Evolutionary conservation across 805 yeast species (phyloP).

Genomic region (Saccharomyces paradoxus): DNA sequence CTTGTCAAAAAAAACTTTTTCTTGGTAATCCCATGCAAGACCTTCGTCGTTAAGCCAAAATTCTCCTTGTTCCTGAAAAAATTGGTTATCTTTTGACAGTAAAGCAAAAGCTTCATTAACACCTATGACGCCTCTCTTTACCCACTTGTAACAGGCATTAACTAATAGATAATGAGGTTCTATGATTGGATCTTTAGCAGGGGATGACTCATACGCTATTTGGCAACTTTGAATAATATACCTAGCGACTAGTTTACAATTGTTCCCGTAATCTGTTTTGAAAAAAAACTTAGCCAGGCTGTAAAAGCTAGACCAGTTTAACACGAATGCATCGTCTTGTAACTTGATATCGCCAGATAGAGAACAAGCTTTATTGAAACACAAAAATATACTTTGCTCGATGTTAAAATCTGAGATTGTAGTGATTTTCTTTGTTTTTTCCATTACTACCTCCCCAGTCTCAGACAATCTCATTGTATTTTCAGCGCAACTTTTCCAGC

Average conservation of each 20-base stretch:
- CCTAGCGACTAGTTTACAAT: constrained; percentile 13
- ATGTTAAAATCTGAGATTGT: constrained; percentile 25
- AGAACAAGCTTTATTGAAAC: constrained; percentile 17
- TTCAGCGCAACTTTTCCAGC: constrained; percentile 15
- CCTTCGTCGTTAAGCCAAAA: constrained; percentile 20
- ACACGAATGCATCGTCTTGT: constrained; percentile 5
- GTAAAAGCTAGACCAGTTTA: constrained; percentile 56
- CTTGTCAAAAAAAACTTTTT: constrained; percentile 31
- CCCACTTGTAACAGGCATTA: constrained; percentile 50
- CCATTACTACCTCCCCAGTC: constrained; percentile 12
- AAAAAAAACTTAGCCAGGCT: constrained; percentile 50
- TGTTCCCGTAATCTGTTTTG: constrained; percentile 35
- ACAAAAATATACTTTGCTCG: constrained; percentile 24
- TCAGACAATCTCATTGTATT: constrained; percentile 12
- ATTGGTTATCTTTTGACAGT: constrained; percentile 33
- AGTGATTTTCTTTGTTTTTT: constrained; percentile 3
- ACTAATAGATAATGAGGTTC: constrained; percentile 74
- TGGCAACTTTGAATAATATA: constrained; percentile 39
- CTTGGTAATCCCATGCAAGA: constrained; percentile 7
- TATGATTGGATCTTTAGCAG: constrained; percentile 47
- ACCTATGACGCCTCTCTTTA: constrained; percentile 31
- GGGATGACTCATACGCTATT: constrained; percentile 31
- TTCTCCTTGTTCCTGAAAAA: constrained; percentile 17
- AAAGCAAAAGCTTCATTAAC: constrained; percentile 33
- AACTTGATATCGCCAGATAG: constrained; percentile 20